Base-by-base conservation (phyloP, 306 rosid species). In the Astragalus glycyphyllos region DNA sequence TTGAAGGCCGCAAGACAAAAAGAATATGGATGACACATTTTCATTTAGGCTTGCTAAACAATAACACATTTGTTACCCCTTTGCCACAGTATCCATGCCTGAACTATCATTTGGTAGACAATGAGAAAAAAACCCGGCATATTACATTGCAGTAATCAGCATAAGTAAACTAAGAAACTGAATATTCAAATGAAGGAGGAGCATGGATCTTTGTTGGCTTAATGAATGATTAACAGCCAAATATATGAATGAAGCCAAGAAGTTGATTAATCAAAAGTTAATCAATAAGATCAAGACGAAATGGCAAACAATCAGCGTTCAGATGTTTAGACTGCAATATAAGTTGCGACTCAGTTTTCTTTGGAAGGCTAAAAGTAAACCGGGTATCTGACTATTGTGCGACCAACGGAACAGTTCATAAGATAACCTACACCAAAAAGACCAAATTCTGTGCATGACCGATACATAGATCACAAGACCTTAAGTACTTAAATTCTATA, bases 21-120 rank as follows among this genome's bases (percentile, higher is more conserved):
- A 8, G 59, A 69, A 20, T 54, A 31, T 29, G 29, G 44, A 44
- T 16, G 48, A 50, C 49, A 50, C 47, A 57, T 23, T 23, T 70
- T 45, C 13, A 58, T 11, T 45, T 34, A 17, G 58, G 48, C 68
- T 58, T 58, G 68, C 76, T 34, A 58, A 45, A 34, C 46, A 71
- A 10, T 5, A 20, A 55, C 10, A 14, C 13, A 56, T 0, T 8
- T 16, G 8, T 65, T 17, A 40, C 37, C 35, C 34, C 55, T 47
- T 72, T 72, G 26, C 68, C 49, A 32, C 9, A 49, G 6, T 58
- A 35, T 59, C 49, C 58, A 46, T 32, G 49, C 34, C 4, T 7
- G 44, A 45, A 11, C 38, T 69, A 54, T 26, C 56, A 14, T 62
- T 48, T 13, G 26, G 45, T 3, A 57, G 62, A 57, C 41, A 57